A percentile compares a stretch with the other conserved stretches of the same genome.
These are phyloP conservation scores for Fusarium kyushuense DNA, from an alignment of 2,329 filamentous ascomycete species.

Conservation along the genomic window DNA sequence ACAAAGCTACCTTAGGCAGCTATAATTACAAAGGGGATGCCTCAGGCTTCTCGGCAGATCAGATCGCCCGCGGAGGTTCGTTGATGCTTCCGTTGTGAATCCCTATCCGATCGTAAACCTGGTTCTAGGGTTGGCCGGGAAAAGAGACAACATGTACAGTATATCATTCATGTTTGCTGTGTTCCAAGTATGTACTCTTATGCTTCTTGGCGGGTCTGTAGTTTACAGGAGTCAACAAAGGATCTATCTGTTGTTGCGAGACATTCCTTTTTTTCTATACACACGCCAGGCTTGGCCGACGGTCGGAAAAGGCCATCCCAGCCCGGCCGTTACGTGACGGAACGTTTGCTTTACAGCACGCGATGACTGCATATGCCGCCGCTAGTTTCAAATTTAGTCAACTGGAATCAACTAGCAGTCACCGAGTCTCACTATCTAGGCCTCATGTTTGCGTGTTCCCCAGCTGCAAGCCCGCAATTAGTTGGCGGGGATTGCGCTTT, in stretches of 20 bases:
- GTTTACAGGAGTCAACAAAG: not conserved
- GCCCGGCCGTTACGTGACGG: conserved; percentile 18
- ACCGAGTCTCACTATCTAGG: not conserved
- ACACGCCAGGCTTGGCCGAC: conserved; percentile 17
- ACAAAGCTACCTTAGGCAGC: conserved; percentile 31
- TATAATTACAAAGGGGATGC: conserved; percentile 33
- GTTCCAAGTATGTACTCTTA: conserved; percentile 26
- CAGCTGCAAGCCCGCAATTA: conserved; percentile 5
- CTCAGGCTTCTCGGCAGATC: conserved; percentile 46
- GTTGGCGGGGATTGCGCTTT: conserved; percentile 1
- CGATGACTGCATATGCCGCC: conserved; percentile 33
- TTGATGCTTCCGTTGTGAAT: conserved; percentile 39
- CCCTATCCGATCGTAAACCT: conserved; percentile 32
- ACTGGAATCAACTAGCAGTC: conserved; percentile 4
- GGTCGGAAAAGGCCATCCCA: not conserved
- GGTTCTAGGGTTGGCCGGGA: conserved; percentile 16
- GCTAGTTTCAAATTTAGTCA: conserved; percentile 17
- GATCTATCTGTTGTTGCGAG: conserved; percentile 8
- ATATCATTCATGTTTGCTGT: conserved; percentile 9
- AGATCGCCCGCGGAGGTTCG: conserved; percentile 36
- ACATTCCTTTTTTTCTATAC: conserved; percentile 24
- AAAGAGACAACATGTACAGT: conserved; percentile 38
- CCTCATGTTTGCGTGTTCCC: conserved; percentile 3
- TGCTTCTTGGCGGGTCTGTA: conserved; percentile 26
- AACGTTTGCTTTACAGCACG: conserved; percentile 28